Conservation (phyloP, 176 grass and related monocot genomes). For the Avena sativa region DNA sequence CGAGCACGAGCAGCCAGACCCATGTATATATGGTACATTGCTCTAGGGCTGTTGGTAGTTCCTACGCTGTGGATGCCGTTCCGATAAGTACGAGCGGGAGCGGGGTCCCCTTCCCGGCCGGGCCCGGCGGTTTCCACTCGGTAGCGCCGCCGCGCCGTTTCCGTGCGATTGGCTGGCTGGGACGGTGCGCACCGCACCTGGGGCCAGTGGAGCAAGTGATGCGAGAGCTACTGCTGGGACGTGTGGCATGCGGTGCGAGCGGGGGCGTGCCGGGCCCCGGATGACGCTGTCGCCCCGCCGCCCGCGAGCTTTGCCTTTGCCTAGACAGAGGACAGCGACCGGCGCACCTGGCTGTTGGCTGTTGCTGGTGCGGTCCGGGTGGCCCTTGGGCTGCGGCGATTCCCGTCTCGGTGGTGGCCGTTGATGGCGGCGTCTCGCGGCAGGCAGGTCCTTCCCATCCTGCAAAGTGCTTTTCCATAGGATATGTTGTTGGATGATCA, state of each 20-base stretch:
- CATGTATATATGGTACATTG: too few species aligned
- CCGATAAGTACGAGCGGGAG: background rate
- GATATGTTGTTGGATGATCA: background rate
- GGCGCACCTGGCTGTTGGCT: conserved; percentile 13
- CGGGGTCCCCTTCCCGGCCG: too few species aligned
- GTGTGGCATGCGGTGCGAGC: background rate
- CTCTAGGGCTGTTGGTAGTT: too few species aligned
- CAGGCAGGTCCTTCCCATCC: too few species aligned
- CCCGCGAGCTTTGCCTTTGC: background rate
- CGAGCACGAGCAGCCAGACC: background rate
- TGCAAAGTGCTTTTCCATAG: too few species aligned
- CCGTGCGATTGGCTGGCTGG: background rate
- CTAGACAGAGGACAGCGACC: conserved; percentile 12
- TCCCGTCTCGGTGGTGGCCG: too few species aligned
- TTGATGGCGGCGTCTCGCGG: too few species aligned
- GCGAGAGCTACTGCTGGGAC: background rate
- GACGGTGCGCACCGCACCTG: conserved; percentile 13
- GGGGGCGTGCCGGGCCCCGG: background rate
- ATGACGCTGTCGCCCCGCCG: background rate
- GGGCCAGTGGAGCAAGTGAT: background rate
- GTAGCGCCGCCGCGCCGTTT: background rate
- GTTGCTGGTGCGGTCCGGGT: background rate
- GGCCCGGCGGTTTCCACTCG: background rate
- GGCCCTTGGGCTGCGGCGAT: too few species aligned
- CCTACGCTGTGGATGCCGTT: background rate